phyloP scores from a whole-genome alignment of 306 rosid genomes.

The Astragalus membranaceus region DNA sequence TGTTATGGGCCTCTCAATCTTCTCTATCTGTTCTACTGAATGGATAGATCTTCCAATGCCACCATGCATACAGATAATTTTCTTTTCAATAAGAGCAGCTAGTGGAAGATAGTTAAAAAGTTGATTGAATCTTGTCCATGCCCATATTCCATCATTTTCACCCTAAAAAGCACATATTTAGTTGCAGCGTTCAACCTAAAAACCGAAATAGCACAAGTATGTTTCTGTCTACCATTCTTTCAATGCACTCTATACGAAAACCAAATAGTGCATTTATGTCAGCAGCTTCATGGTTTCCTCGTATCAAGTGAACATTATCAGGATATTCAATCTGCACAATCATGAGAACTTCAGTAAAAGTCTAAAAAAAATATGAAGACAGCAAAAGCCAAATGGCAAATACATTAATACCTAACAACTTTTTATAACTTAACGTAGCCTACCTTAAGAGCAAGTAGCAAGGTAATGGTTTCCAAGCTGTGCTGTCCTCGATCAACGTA shows the following conservation, averaged over 20 bases:
- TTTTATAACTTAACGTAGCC: slow-evolving; percentile 22
- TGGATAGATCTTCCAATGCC: slow-evolving; percentile 97
- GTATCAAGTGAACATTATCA: slow-evolving; percentile 91
- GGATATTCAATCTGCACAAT: slow-evolving; percentile 91
- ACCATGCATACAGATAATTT: slow-evolving; percentile 99
- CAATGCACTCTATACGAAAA: slow-evolving; percentile 98
- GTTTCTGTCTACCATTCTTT: slow-evolving; percentile 74
- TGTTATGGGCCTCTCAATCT: slow-evolving; percentile 95
- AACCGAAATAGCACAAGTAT: slow-evolving; percentile 18
- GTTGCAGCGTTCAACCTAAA: slow-evolving; percentile 18
- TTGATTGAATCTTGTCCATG: slow-evolving; percentile 99
- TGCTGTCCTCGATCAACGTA: slow-evolving; percentile 99
- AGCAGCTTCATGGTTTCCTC: slow-evolving; percentile 99
- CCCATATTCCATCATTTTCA: slow-evolving; percentile 99
- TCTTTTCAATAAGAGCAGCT: slow-evolving; percentile 96
- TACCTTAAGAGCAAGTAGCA: slow-evolving; percentile 98
- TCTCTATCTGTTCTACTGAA: slow-evolving; percentile 94
- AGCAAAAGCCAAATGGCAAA: slow-evolving; percentile 15
- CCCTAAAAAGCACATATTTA: slow-evolving; percentile 57
- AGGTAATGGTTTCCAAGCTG: slow-evolving; percentile 97
- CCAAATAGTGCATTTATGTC: slow-evolving; percentile 99
- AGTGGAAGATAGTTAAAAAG: slow-evolving; percentile 96
- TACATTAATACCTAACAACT: slow-evolving; percentile 11
- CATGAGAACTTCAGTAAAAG: slow-evolving; percentile 19
- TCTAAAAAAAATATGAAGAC: slow-evolving; percentile 11